phyloP scores from a whole-genome alignment of 257 asterid species.

The Solanum ossicruentum region DNA sequence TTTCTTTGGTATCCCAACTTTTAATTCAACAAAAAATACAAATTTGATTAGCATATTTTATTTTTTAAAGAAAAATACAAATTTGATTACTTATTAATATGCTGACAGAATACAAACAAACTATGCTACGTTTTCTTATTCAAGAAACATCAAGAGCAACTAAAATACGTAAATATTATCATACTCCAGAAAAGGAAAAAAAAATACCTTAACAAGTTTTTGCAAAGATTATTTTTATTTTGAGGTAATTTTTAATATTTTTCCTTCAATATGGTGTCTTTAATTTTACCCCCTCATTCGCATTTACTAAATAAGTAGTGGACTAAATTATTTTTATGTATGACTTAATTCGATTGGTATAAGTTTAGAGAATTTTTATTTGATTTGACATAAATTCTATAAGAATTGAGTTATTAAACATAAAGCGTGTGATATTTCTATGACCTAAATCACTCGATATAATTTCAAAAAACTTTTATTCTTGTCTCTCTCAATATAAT shows the following conservation, averaged over 20 bases:
- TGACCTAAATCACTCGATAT: neutral
- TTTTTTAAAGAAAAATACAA: neutral
- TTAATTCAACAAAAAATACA: no score
- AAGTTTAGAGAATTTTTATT: no score
- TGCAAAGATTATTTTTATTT: no score
- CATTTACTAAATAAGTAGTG: neutral
- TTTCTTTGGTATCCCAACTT: no score
- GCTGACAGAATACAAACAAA: neutral
- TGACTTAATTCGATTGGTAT: no score
- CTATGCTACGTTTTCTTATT: neutral
- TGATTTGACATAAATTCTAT: neutral
- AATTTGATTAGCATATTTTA: neutral
- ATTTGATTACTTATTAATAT: neutral
- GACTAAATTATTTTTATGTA: neutral
- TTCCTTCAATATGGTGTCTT: neutral
- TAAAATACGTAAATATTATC: neutral
- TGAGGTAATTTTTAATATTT: neutral
- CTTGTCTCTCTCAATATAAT: neutral
- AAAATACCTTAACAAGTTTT: neutral
- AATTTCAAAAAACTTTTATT: neutral
- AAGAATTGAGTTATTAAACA: neutral
- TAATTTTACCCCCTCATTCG: neutral
- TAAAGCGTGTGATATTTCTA: neutral
- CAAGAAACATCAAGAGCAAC: neutral
- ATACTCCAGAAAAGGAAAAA: neutral